Evolutionary conservation across 2,329 filamentous ascomycete genomes (phyloP).

Genomic region (Diaporthe nobilis): DNA sequence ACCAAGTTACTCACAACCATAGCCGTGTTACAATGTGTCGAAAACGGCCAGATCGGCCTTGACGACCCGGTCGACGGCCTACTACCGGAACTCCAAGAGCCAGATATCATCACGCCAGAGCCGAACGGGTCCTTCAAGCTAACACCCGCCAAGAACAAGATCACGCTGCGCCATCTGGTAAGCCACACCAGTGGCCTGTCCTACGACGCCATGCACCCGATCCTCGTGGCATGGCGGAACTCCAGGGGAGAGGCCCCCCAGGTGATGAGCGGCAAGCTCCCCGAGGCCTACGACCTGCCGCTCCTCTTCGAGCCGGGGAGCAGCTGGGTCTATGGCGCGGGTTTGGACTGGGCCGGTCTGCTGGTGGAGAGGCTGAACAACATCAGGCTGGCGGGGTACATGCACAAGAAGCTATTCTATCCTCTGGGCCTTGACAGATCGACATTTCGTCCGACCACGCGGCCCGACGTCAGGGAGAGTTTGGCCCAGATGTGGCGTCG

Average conservation of each 20-base stretch:
- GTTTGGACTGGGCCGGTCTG: conserved; percentile 58
- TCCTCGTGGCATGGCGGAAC: neutral
- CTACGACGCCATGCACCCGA: conserved; percentile 13
- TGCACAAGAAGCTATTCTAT: neutral
- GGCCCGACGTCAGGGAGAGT: neutral
- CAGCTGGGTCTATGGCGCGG: conserved; percentile 57
- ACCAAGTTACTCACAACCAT: neutral
- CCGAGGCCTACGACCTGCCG: conserved; percentile 51
- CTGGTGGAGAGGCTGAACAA: conserved; percentile 14
- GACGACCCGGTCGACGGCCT: neutral
- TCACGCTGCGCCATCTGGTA: neutral
- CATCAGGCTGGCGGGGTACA: neutral
- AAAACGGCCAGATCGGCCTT: neutral
- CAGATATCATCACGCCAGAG: neutral
- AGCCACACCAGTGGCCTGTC: conserved; percentile 15
- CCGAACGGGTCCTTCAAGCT: neutral
- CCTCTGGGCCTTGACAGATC: neutral
- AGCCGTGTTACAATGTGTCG: conserved; percentile 5
- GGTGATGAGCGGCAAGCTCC: neutral
- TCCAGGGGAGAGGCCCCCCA: neutral
- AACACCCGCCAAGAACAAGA: neutral
- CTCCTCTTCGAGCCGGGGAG: conserved; percentile 60
- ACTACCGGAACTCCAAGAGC: neutral
- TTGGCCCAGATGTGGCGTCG: conserved; percentile 3
- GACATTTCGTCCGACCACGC: neutral